Evolutionary conservation across 2,329 filamentous ascomycete genomes (phyloP).

Genomic region (Sporothrix phasma): DNA sequence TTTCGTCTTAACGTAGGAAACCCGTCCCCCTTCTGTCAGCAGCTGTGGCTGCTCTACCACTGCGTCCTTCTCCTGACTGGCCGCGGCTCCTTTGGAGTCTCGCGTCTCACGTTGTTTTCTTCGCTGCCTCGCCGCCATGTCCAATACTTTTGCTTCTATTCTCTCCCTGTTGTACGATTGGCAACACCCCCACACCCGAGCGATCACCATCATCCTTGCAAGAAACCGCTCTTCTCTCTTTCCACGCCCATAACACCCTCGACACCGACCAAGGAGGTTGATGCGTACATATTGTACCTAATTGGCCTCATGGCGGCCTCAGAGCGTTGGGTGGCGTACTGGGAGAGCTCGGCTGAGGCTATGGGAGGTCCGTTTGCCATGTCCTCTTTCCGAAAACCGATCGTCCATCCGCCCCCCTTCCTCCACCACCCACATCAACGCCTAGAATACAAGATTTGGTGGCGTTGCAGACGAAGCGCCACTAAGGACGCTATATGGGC

Average conservation of each 20-base stretch:
- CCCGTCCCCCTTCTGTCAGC: conserved; percentile 29
- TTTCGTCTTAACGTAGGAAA: conserved; percentile 81
- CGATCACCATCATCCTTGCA: too few relatives aligned
- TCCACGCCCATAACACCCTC: too few relatives aligned
- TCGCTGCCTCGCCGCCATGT: background rate
- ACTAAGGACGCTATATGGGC: background rate
- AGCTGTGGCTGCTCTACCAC: conserved; percentile 5
- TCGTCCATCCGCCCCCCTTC: background rate
- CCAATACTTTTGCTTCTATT: background rate
- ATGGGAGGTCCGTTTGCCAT: background rate
- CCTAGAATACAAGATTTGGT: background rate
- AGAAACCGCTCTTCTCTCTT: too few relatives aligned
- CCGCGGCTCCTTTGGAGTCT: background rate
- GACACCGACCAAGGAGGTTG: too few relatives aligned
- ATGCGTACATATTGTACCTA: too few relatives aligned
- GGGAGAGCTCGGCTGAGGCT: background rate
- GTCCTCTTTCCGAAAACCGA: background rate
- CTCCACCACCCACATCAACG: background rate
- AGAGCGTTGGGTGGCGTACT: background rate
- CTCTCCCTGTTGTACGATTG: background rate
- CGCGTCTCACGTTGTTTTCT: background rate
- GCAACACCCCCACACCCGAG: too few relatives aligned
- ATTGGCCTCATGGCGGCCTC: too few relatives aligned
- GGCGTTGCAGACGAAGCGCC: background rate
- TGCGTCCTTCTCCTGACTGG: background rate